Conservation (phyloP, 768 basidiomycete species). For the Tylopilus felleus region DNA sequence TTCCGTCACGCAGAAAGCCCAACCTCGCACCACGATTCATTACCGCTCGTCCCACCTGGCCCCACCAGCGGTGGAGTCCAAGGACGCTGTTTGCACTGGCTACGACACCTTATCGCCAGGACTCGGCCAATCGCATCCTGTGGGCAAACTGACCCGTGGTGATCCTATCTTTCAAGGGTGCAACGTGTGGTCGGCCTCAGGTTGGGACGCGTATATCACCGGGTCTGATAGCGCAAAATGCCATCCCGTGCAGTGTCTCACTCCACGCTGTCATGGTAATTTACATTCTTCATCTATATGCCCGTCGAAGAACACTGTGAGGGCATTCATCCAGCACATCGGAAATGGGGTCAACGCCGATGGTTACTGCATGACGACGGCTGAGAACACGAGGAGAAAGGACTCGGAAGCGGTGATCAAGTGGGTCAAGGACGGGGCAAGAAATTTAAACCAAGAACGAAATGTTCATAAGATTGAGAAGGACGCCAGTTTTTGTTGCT, state of each 20-base stretch:
- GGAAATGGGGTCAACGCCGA: conserved; percentile 18
- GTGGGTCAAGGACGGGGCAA: neutral
- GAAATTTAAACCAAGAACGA: conserved; percentile 11
- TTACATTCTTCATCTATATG: conserved; percentile 6
- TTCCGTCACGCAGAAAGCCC: neutral
- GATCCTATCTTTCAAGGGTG: neutral
- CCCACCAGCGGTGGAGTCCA: conserved; percentile 4
- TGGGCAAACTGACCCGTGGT: conserved; percentile 1
- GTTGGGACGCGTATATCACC: neutral
- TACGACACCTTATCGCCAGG: conserved; percentile 1
- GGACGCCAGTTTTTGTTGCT: conserved; percentile 8
- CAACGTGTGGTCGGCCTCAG: conserved; percentile 1
- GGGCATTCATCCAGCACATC: conserved; percentile 6
- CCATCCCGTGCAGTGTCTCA: neutral
- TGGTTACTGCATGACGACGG: conserved; percentile 9
- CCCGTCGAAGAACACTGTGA: conserved; percentile 4
- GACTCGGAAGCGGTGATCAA: conserved; percentile 9
- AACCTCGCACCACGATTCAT: conserved; percentile 16
- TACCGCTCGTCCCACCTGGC: conserved; percentile 13
- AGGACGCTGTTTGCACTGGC: conserved; percentile 1
- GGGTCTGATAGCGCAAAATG: neutral
- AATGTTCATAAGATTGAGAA: conserved; percentile 1
- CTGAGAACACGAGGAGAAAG: neutral
- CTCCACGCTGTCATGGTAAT: conserved; percentile 3
- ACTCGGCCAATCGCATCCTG: neutral